Evolutionary conservation across 1,139 yeast genomes (phyloP), one percentile per base, ranked within the genome.

Genomic region (Yamadazyma triangularis): DNA sequence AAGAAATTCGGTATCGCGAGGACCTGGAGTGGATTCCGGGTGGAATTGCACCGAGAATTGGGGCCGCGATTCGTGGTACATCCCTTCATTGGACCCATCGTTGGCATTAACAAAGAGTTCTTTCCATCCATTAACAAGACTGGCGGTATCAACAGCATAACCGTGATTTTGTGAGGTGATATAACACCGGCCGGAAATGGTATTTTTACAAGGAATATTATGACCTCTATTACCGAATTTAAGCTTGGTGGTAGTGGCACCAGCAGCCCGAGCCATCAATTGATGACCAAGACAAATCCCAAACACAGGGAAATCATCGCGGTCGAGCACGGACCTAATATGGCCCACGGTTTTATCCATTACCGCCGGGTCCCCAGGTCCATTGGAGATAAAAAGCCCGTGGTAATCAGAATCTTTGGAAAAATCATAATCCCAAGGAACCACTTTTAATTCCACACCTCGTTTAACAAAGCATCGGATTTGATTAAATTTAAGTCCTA

Each of bases 201-300:
- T 72, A 33, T 95, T 86, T 36, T 96, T 87, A 70, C 96, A 89
- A 43, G 99, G 99, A 48, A 93, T 93, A 61, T 93, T 93, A 70
- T 93, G 99, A 56, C 97, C 99, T 75, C 99, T 89, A 74, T 93
- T 93, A 81, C 99, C 99, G 53, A 87, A 93, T 68, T 89, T 89
- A 69, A 93, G 70, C 64, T 93, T 93, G 53, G 77, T 51, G 35
- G 99, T 91, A 13, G 83, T 70, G 35, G 97, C 97, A 53, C 98
- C 99, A 37, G 91, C 65, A 33, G 99, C 96, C 64, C 95, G 77
- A 28, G 98, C 96, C 57, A 93, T 67, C 56, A 93, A 77, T 70
- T 93, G 99, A 64, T 93, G 99, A 61, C 99, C 99, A 50, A 91
- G 73, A 78, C 99, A 93, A 56, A 93, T 93, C 77, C 98, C 98